A percentile compares a stretch with the other conserved stretches of the same genome.
Conservation (phyloP, 805 yeast genomes). For the Candida sithepensis region DNA sequence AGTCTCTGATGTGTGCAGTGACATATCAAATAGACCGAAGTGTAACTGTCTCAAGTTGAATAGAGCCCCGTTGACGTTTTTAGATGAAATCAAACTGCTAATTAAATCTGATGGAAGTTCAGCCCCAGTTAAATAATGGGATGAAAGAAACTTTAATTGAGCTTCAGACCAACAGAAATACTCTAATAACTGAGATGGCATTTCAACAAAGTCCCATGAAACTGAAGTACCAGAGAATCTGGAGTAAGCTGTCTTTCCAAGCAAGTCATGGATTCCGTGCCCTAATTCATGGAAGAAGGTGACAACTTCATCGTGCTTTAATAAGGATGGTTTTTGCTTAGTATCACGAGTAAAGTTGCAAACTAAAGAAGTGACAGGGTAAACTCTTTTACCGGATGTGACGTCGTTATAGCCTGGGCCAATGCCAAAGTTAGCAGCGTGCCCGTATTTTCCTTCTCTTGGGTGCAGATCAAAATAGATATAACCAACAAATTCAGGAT, state of each 20-base stretch:
- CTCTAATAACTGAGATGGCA: slow-evolving; percentile 87
- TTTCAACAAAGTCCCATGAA: slow-evolving; percentile 84
- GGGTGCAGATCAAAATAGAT: slow-evolving; percentile 80
- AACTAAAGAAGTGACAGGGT: slow-evolving; percentile 75
- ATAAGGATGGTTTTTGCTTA: slow-evolving; percentile 62
- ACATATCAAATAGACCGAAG: slow-evolving; percentile 76
- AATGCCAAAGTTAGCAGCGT: slow-evolving; percentile 79
- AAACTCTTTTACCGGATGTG: slow-evolving; percentile 43
- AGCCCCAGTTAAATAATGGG: slow-evolving; percentile 58
- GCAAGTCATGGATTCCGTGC: slow-evolving; percentile 78
- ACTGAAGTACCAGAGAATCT: slow-evolving; percentile 76
- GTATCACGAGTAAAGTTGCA: slow-evolving; percentile 82
- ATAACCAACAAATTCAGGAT: slow-evolving; percentile 69
- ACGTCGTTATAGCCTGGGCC: slow-evolving; percentile 52
- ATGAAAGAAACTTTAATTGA: slow-evolving; percentile 55
- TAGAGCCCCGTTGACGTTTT: slow-evolving; percentile 74
- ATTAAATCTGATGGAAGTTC: slow-evolving; percentile 55
- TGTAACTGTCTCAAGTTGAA: slow-evolving; percentile 71
- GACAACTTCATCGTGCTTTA: slow-evolving; percentile 73
- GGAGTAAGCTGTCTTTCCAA: slow-evolving; percentile 61
- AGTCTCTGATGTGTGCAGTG: slow-evolving; percentile 49
- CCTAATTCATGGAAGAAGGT: slow-evolving; percentile 90
- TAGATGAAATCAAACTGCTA: slow-evolving; percentile 55
- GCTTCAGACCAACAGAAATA: slow-evolving; percentile 80
- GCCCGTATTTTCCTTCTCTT: slow-evolving; percentile 82